Percentiles rank a stretch among this genome's conserved stretches.
Conservation (phyloP, 2,329 filamentous ascomycete species). For the Penicillium sp. region DNA sequence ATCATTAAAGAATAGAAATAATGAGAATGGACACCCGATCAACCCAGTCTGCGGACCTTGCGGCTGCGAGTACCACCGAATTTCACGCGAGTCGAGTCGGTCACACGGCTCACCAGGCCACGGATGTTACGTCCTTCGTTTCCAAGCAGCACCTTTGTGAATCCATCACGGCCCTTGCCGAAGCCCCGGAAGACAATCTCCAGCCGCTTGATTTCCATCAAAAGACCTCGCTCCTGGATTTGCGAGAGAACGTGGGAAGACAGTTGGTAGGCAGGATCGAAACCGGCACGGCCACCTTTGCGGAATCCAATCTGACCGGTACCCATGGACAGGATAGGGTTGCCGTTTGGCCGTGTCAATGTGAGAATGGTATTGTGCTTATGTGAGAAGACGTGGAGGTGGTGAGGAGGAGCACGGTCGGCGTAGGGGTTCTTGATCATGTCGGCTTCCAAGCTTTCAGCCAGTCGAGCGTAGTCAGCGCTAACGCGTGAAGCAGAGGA, state of each 20-base stretch:
- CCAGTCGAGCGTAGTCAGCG: constrained; percentile 35
- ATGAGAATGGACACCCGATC: constrained; percentile 6
- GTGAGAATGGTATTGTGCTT: constrained; percentile 97
- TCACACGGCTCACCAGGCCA: constrained; percentile 73
- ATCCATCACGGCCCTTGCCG: constrained; percentile 82
- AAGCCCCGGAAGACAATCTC: constrained; percentile 86
- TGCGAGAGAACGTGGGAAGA: constrained; percentile 79
- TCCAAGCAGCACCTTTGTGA: constrained; percentile 84
- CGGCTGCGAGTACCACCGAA: constrained; percentile 91
- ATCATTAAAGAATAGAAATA: neutral
- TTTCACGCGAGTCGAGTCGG: constrained; percentile 87
- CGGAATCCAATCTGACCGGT: constrained; percentile 90
- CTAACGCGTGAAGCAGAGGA: constrained; percentile 23
- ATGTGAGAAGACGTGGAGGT: constrained; percentile 81
- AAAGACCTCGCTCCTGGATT: constrained; percentile 78
- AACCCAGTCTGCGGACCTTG: constrained; percentile 79
- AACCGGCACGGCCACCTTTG: constrained; percentile 76
- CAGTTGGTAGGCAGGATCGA: constrained; percentile 91
- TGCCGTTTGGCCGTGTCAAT: constrained; percentile 76
- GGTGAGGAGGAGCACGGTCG: constrained; percentile 61
- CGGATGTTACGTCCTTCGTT: constrained; percentile 77
- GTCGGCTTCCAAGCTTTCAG: constrained; percentile 38
- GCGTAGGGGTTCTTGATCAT: constrained; percentile 40
- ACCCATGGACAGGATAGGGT: constrained; percentile 77
- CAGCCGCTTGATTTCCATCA: constrained; percentile 72